Percentiles rank a stretch among this genome's conserved stretches.
phyloP scores from a whole-genome alignment of 140 eudicot genomes.

The Stevia rebaudiana region DNA sequence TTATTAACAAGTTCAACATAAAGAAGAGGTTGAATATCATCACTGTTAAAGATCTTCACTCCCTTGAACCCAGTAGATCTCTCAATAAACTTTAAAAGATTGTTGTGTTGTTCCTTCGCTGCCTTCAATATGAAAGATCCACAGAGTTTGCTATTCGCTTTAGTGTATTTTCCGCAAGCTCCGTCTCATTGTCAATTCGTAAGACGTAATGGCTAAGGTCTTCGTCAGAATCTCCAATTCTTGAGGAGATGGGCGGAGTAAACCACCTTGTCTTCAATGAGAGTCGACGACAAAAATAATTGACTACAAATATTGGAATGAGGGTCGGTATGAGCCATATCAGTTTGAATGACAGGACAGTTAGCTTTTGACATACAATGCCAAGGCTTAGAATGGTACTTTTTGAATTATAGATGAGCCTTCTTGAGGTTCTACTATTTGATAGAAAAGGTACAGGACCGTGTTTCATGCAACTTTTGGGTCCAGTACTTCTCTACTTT shows the following conservation, averaged over 20 bases:
- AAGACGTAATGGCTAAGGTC: slow-evolving; percentile 17
- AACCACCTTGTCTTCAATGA: background rate
- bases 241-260: background rate
- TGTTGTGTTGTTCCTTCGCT: slow-evolving; percentile 4
- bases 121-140: slow-evolving; percentile 19
- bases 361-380: background rate
- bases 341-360: slow-evolving; percentile 13
- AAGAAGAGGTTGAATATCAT: slow-evolving; percentile 10
- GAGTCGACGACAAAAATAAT: background rate
- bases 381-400: slow-evolving; percentile 3
- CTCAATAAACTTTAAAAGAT: slow-evolving; percentile 9
- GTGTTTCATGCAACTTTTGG: slow-evolving; percentile 8
- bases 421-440: slow-evolving; percentile 3
- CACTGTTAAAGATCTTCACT: slow-evolving; percentile 15
- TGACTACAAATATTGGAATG: background rate
- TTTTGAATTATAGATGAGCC: background rate
- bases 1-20: slow-evolving; percentile 3
- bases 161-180: slow-evolving; percentile 12
- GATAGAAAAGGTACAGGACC: background rate
- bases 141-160: slow-evolving; percentile 18
- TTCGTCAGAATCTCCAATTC: background rate
- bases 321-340: background rate
- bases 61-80: slow-evolving; percentile 22
- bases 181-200: slow-evolving; percentile 26
- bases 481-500: slow-evolving; percentile 28